Conservation (phyloP, 108 stramenopile genomes). For the Nitzschia sp. region DNA sequence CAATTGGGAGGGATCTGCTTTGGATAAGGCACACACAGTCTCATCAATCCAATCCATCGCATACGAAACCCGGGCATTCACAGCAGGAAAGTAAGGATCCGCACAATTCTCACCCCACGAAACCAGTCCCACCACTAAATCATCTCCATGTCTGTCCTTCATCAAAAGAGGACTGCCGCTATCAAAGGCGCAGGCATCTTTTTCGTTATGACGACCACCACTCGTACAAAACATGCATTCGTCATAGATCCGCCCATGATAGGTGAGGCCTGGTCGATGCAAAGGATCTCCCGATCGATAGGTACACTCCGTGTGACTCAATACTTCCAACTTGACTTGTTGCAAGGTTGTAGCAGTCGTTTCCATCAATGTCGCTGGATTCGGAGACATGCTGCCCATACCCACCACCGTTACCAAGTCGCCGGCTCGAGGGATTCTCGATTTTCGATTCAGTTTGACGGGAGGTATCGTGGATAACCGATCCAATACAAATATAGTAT, state of each 20-base stretch:
- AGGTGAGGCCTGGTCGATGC: neutral
- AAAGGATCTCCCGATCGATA: neutral
- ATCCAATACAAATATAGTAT: conserved; percentile 19
- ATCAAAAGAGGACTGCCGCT: conserved; percentile 47
- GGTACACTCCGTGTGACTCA: neutral
- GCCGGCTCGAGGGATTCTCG: neutral
- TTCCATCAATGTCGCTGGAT: conserved; percentile 6
- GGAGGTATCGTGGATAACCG: conserved; percentile 15
- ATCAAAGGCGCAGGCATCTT: conserved; percentile 36
- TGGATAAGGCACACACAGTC: neutral
- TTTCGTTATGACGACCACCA: conserved; percentile 1
- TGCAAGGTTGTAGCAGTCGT: neutral
- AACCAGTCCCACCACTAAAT: conserved; percentile 40
- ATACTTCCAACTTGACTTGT: neutral
- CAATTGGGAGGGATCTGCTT: neutral
- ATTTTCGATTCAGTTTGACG: conserved; percentile 19
- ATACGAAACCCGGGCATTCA: conserved; percentile 6
- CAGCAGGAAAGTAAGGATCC: conserved; percentile 6
- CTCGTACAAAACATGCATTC: conserved; percentile 2
- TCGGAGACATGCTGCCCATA: conserved; percentile 15
- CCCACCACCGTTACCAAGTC: conserved; percentile 15
- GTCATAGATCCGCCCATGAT: neutral
- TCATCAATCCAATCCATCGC: conserved; percentile 8
- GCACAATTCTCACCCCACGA: conserved; percentile 42
- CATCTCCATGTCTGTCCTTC: neutral